Evolutionary conservation across 768 basidiomycete genomes (phyloP).

Genomic region (Tephrocybe rancida): DNA sequence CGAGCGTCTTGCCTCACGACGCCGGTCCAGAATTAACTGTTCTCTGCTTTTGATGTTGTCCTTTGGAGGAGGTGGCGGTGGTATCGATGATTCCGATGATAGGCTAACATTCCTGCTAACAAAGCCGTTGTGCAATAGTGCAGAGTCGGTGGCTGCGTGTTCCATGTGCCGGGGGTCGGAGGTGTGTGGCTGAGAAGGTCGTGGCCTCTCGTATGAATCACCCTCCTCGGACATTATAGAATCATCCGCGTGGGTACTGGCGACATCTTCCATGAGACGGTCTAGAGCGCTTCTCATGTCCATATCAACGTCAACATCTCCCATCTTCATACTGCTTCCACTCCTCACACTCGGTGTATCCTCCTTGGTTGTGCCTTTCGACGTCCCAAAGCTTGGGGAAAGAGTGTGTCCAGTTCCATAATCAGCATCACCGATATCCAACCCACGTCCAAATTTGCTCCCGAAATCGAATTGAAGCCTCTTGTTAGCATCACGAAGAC

Average conservation of each 20-base stretch:
- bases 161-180: constrained; percentile 30
- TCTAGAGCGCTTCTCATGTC: constrained; percentile 78
- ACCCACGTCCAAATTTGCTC: constrained; percentile 45
- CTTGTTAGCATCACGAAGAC: constrained; percentile 24
- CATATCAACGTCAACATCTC: constrained; percentile 59
- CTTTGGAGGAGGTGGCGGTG: constrained; percentile 60
- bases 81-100: constrained; percentile 39
- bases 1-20: constrained; percentile 59
- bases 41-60: constrained; percentile 70
- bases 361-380: neutral
- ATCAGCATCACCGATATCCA: constrained; percentile 28
- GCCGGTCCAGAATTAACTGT: constrained; percentile 69
- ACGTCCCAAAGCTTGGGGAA: constrained; percentile 1
- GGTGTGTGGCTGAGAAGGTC: constrained; percentile 20
- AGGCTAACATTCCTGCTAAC: constrained; percentile 44
- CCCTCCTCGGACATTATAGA: constrained; percentile 44
- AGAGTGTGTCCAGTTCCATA: constrained; percentile 9
- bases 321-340: constrained; percentile 34
- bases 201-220: constrained; percentile 36
- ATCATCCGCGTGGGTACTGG: constrained; percentile 41
- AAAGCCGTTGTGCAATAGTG: constrained; percentile 38
- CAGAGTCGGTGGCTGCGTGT: constrained; percentile 56
- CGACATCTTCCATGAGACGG: constrained; percentile 72
- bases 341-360: constrained; percentile 26
- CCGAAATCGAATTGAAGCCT: constrained; percentile 48